These are phyloP conservation scores for Linanthus parryae DNA, from an alignment of 148 eudicot genomes.

Conservation along the genomic window DNA sequence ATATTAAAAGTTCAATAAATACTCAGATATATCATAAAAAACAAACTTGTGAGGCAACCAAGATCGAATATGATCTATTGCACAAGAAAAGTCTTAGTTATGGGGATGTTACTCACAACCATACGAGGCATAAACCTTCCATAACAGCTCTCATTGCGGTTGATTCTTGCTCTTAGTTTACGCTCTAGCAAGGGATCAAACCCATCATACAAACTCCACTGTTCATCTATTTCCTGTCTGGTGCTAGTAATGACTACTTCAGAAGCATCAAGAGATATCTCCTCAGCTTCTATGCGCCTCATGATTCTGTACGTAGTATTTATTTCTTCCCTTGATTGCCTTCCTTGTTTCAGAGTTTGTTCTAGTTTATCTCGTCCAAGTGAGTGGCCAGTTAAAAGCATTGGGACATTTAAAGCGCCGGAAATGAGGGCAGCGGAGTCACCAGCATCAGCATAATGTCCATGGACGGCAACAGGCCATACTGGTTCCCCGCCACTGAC, in stretches of 20 bases:
- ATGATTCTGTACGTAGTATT: conserved; percentile 46
- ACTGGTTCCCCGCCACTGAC: conserved; percentile 68
- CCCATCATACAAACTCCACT: conserved; percentile 62
- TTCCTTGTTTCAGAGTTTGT: conserved; percentile 52
- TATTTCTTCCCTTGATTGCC: conserved; percentile 49
- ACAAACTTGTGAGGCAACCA: too few species aligned
- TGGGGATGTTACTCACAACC: conserved; percentile 79
- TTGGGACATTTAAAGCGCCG: conserved; percentile 55
- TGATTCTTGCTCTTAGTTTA: conserved; percentile 71
- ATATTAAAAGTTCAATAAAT: too few species aligned
- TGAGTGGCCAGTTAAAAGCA: conserved; percentile 61
- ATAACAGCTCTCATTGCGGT: conserved; percentile 72
- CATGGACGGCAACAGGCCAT: conserved; percentile 94
- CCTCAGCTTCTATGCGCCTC: conserved; percentile 65
- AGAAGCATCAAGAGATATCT: conserved; percentile 53
- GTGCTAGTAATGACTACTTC: conserved; percentile 57
- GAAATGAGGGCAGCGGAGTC: conserved; percentile 58
- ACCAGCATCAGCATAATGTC: conserved; percentile 81
- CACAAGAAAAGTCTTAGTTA: too few species aligned
- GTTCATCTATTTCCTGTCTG: conserved; percentile 59
- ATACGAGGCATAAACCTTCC: conserved; percentile 90
- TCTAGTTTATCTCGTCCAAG: conserved; percentile 60
- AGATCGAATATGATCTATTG: too few species aligned
- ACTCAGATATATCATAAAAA: too few species aligned
- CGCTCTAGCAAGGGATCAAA: conserved; percentile 68